A percentile compares a stretch with the other conserved stretches of the same genome.
phyloP scores from a whole-genome alignment of 768 basidiomycete species.

The Tricholoma matsutake region DNA sequence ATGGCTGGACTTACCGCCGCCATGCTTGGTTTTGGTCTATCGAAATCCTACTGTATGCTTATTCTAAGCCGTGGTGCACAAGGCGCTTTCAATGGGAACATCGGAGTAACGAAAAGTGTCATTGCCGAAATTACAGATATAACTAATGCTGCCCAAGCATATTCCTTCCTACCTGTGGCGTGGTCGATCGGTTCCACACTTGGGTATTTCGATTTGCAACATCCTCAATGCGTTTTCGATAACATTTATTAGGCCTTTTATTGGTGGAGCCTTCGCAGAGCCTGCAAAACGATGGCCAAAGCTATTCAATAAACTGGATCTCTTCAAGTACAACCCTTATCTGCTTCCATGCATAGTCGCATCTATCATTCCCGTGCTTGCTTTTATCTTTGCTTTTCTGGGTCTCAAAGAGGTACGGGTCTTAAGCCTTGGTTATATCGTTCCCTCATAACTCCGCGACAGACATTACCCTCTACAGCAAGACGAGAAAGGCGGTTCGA shows the following conservation, averaged over 20 bases:
- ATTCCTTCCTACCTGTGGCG: constrained; percentile 12
- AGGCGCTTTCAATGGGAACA: constrained; percentile 32
- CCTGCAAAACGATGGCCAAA: constrained; percentile 45
- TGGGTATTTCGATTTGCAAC: no score
- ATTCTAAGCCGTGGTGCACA: constrained; percentile 23
- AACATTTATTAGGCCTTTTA: constrained; percentile 47
- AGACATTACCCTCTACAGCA: background rate
- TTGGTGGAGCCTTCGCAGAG: constrained; percentile 46
- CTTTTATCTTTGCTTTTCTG: constrained; percentile 40
- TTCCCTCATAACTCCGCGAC: background rate
- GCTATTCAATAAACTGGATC: constrained; percentile 34
- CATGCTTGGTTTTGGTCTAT: constrained; percentile 32
- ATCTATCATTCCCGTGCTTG: constrained; percentile 44
- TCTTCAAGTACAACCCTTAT: constrained; percentile 48
- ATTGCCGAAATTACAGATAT: constrained; percentile 24
- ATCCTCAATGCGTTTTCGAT: no score
- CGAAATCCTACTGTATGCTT: constrained; percentile 27
- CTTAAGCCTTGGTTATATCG: background rate
- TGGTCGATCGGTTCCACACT: constrained; percentile 15
- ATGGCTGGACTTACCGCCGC: constrained; percentile 28
- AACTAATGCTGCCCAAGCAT: constrained; percentile 14
- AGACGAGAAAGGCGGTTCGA: background rate
- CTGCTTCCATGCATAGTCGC: constrained; percentile 60
- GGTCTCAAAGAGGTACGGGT: constrained; percentile 45
- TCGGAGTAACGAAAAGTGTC: constrained; percentile 29